Base-by-base conservation (phyloP, 768 basidiomycete genomes). In the Phanerochaete carnosa region DNA sequence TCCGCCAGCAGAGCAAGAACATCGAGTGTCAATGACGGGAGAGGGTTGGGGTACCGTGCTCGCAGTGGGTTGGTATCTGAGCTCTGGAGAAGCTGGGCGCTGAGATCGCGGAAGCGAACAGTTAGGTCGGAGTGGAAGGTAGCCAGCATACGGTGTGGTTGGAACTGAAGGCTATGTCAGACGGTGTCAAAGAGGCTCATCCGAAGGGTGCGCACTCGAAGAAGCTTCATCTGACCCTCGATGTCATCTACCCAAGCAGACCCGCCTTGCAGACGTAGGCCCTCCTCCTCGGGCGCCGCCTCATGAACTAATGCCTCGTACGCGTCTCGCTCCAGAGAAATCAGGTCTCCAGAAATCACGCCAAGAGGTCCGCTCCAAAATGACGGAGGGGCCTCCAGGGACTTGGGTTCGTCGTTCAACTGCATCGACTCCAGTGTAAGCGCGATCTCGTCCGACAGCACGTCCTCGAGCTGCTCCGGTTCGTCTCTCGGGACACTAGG, bases 71-170 rank as follows among this genome's bases (percentile, higher is more conserved):
- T 75, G 3, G 79, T 76, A 6, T 74, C 72, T 3, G 75, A 67
- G 49, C 74, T 73, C 35, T 83, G 74, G 2, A 92, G 74, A 1
- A 93, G 77, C 29, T 89, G 86, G 3, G 85, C 80, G 57, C 90
- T 92, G 45, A 87, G 72, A 70, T 96, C 93, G 64, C 85, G 84
- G 71, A 95, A 90, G 57, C 81, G 83, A 22, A 95, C 73, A 4
- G 80, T 81, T 22, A 86, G 75, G 69, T 94, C 86, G 11, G 75
- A 73, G 67, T 90, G 85, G 57, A 76, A 77, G 0, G 88, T 89
- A 2, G 90, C 71, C 22, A 91, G 73, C 4, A 95, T 70, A 23
- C 90, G 83, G 65, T 80, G 84, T 15, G 80, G 82, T 68, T 89
- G 84, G 63, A 80, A 83, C 85, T 87, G 13, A 57, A 29, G 19